Evolutionary conservation across 1,139 yeast species (phyloP), one percentile per base, ranked within the genome.

Genomic region (Ogataea hybrid): DNA sequence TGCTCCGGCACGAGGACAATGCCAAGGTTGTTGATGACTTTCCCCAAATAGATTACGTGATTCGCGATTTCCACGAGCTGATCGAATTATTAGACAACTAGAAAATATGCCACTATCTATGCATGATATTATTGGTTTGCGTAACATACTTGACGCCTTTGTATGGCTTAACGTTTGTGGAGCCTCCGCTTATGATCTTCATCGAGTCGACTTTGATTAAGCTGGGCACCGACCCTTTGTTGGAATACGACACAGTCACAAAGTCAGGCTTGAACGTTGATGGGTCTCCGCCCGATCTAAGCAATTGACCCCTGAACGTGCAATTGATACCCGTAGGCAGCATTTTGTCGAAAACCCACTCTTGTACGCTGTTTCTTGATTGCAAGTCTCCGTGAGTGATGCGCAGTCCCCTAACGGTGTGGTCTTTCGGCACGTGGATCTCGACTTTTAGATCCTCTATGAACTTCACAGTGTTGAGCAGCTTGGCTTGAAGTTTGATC

Each of bases 131-230:
- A 0, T 84, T 88, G 0, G 86, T 72, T 41, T 67, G 66, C 5
- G 96, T 81, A 10, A 77, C 67, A 58, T 90, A 90, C 57, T 90
- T 85, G 21, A 90, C 97, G 1, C 98, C 97, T 61, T 90, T 92
- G 69, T 81, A 92, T 0, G 96, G 95, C 56, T 81, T 84, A 15
- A 79, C 81, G 2, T 74, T 70, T 4, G 78, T 81, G 12, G 78
- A 77, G 52, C 78, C 54, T 0, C 92, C 90, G 49, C 73, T 71
- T 5, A 79, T 68, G 9, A 90, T 75, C 54, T 81, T 77, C 43
- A 90, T 65, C 20, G 81, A 71, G 17, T 78, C 82, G 1, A 90
- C 87, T 49, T 77, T 77, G 33, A 84, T 65, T 0, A 95, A 92
- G 59, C 95, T 84, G 1, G 95, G 85, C 1, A 87, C 71, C 10